Percentiles rank a stretch among this genome's conserved stretches.
Conservation (phyloP, 169 alveolate genomes). For the Plasmodium relictum region DNA sequence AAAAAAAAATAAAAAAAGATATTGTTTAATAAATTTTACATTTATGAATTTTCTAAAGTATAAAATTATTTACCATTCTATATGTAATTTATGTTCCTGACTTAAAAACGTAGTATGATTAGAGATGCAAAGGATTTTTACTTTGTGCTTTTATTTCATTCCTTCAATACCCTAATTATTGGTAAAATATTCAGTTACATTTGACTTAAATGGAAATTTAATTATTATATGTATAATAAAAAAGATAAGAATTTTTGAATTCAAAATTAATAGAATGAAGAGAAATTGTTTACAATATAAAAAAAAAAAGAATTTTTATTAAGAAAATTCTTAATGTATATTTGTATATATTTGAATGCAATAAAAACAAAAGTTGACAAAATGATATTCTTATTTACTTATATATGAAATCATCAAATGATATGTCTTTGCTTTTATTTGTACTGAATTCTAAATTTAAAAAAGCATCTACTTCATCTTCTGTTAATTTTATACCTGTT, state of each 20-base stretch:
- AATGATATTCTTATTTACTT: constrained; percentile 49
- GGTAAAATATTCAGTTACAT: constrained; percentile 5
- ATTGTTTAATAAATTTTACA: background rate
- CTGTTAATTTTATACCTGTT: constrained; percentile 57
- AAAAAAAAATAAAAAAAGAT: too few species aligned
- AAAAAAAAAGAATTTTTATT: too few species aligned
- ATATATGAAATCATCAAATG: constrained; percentile 71
- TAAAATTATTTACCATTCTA: constrained; percentile 13
- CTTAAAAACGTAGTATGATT: too few species aligned
- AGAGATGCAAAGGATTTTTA: background rate
- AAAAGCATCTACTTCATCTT: constrained; percentile 76
- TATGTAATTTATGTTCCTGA: background rate
- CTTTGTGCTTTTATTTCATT: constrained; percentile 18
- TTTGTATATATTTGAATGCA: too few species aligned
- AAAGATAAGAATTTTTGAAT: background rate
- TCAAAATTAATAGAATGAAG: too few species aligned
- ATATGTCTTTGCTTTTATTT: constrained; percentile 50
- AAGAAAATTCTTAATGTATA: too few species aligned
- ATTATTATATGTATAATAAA: background rate
- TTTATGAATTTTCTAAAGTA: constrained; percentile 18
- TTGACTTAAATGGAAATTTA: constrained; percentile 35
- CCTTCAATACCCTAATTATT: constrained; percentile 58
- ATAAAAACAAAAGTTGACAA: background rate
- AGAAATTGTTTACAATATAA: too few species aligned
- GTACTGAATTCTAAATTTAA: constrained; percentile 63